Evolutionary conservation across 768 basidiomycete genomes (phyloP).

Genomic region (Kwoniella botswanensis): DNA sequence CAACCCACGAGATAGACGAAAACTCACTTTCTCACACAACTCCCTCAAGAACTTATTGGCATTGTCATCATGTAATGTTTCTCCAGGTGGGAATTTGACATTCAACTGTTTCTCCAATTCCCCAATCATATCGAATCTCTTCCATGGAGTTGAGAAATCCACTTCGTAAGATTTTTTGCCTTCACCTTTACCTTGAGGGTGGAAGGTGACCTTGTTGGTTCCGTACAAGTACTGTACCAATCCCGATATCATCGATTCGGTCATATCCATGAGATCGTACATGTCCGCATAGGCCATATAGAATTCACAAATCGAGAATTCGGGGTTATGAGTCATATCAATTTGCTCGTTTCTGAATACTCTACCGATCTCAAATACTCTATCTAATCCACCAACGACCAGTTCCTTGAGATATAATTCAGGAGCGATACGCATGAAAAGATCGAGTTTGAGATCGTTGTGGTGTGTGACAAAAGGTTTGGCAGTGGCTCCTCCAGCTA

Average conservation of each 20-base stretch:
- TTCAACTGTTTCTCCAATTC: constrained; percentile 92
- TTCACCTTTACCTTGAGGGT: constrained; percentile 89
- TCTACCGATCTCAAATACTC: constrained; percentile 97
- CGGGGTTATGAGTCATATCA: constrained; percentile 98
- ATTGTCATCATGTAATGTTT: constrained; percentile 82
- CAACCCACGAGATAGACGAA: background rate
- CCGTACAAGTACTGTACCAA: constrained; percentile 86
- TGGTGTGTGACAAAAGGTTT: constrained; percentile 99
- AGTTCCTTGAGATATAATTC: constrained; percentile 98
- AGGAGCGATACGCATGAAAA: constrained; percentile 96
- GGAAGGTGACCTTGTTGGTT: constrained; percentile 71
- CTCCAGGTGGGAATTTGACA: constrained; percentile 90
- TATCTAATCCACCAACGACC: constrained; percentile 93
- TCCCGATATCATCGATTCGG: constrained; percentile 85
- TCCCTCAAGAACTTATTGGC: constrained; percentile 87
- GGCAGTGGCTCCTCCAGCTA: constrained; percentile 96
- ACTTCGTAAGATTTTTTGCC: constrained; percentile 68
- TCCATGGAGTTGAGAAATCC: constrained; percentile 94
- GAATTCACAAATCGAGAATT: constrained; percentile 99
- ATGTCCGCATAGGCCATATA: constrained; percentile 99
- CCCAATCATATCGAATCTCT: constrained; percentile 96
- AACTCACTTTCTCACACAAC: constrained; percentile 76
- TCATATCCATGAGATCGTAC: constrained; percentile 98
- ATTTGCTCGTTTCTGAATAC: constrained; percentile 99
- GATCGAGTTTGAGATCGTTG: constrained; percentile 94